These are phyloP conservation scores for Neobulgaria alba DNA, from an alignment of 2,329 filamentous ascomycete genomes.

Conservation along the genomic window DNA sequence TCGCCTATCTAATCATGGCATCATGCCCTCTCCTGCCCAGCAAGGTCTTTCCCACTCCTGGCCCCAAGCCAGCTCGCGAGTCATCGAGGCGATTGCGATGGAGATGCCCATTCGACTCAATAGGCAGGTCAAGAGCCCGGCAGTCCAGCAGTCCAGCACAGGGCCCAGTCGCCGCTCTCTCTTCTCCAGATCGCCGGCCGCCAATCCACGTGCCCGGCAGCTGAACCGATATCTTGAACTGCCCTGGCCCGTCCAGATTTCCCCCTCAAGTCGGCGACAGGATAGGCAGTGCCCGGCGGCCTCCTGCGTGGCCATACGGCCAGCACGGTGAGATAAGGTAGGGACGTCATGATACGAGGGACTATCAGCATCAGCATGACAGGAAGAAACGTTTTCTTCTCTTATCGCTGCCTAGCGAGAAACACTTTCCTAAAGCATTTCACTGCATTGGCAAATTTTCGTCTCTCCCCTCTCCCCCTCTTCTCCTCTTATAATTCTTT, in stretches of 20 bases:
- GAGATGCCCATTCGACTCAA: conserved; percentile 11
- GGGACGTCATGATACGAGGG: neutral
- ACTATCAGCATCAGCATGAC: neutral
- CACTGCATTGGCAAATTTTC: no score
- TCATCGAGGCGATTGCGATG: conserved; percentile 8
- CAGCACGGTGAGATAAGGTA: neutral
- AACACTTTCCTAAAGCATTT: no score
- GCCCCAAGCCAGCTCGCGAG: neutral
- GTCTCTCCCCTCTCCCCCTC: no score
- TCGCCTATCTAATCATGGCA: conserved; percentile 3
- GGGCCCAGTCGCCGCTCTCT: neutral
- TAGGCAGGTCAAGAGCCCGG: neutral
- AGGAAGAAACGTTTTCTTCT: neutral
- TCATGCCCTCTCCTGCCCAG: conserved; percentile 5
- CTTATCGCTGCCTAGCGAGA: neutral
- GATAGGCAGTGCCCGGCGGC: no score
- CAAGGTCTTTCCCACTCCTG: conserved; percentile 2
- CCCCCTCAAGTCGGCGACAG: no score
- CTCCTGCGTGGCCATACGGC: neutral
- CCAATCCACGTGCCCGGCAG: neutral
- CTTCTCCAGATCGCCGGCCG: neutral
- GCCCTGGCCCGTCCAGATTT: neutral
- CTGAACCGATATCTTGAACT: neutral
- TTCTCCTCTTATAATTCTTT: no score
- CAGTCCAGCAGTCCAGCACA: conserved; percentile 5